Evolutionary conservation across 2,329 filamentous ascomycete species (phyloP), one percentile per base, ranked within the genome.

Genomic region (Dryadomyces quercus-mongolicae): DNA sequence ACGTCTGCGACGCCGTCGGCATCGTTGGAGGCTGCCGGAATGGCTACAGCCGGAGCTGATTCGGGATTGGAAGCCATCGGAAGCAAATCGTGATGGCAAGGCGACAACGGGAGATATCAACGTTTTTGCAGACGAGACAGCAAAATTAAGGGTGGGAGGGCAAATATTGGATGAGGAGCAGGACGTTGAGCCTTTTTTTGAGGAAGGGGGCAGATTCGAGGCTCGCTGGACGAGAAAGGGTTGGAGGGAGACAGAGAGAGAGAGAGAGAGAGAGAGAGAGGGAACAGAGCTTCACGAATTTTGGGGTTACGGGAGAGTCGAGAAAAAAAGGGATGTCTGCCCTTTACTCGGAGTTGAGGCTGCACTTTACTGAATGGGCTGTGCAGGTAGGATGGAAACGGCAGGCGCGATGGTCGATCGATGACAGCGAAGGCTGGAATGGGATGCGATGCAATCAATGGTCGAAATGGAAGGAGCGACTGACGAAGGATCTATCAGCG

Each of bases 1-100:
- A 25, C 46, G 31, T 36, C 15, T 40, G 36, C 36, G 62, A 68
- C 59, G 51, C 60, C 63, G 58, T 70, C 65, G 56, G 64, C 66
- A 61, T 62, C 60, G 45, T 59, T 56, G 34, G 59, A 52, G 7
- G 20, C 5, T 4, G 48, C 25, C 25, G 51, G 53, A 12, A 52
- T 44, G 9, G 54, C 49, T 34, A 54, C 56, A 34, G 34, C 54
- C 9, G 56, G 16, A 13, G 52, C 25, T 16, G 53, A 46, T 25
- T 53, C 55, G 13, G 51, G 15, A 15, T 45, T 42, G 10, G 51
- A 18, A 4, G 51, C 22, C 57, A 58, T 58, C 34, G 36, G 31
- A 5, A 48, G 38, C 38, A 36, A 10, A n/a, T 20, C 12, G 36
- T 8, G 20, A 31, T 48, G 45, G 42, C 16, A 12, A 31, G 43